Conservation (phyloP, 805 yeast genomes). For the Nakazawaea laoshanensis region DNA sequence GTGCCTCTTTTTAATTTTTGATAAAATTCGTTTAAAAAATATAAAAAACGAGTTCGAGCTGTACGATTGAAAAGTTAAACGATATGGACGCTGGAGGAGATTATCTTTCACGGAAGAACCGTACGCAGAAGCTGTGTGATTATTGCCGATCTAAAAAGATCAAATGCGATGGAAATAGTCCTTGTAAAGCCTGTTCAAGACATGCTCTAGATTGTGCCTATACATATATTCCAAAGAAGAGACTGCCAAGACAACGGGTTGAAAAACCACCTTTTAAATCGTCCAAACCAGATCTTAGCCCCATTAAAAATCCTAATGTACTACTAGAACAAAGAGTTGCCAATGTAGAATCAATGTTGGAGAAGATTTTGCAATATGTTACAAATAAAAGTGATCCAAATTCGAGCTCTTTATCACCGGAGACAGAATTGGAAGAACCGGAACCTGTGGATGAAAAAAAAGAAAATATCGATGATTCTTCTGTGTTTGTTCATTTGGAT, state of each 20-base stretch:
- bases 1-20: no score
- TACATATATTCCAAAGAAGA: conserved; percentile 22
- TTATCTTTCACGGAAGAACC: no score
- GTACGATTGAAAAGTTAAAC: no score
- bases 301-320: background rate
- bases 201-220: conserved; percentile 27
- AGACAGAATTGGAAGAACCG: no score
- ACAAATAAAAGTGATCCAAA: background rate
- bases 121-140: conserved; percentile 41
- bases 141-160: conserved; percentile 39
- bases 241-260: no score
- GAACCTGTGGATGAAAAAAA: background rate
- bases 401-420: no score
- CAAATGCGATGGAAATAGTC: conserved; percentile 39
- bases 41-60: no score
- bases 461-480: conserved; percentile 4
- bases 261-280: no score
- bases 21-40: no score
- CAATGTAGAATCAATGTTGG: conserved; percentile 4
- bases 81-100: no score
- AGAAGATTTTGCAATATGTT: background rate
- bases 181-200: conserved; percentile 32
- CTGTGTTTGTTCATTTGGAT: background rate
- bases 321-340: background rate
- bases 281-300: no score